phyloP scores from a whole-genome alignment of 1,284 basidiomycete genomes.

The Ceratobasidium sp. region DNA sequence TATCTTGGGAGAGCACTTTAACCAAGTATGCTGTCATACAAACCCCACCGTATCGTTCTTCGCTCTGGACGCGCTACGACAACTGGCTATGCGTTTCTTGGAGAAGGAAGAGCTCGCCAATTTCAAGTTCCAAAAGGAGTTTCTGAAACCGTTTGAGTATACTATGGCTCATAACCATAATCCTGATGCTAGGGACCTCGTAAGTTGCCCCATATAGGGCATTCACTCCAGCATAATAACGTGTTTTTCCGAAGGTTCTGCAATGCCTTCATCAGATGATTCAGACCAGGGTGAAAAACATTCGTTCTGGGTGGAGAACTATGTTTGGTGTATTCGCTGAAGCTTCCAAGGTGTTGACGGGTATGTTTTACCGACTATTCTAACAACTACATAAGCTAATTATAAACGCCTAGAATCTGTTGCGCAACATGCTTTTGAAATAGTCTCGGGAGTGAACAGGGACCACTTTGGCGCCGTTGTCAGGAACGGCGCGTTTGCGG shows the following conservation, averaged over 20 bases:
- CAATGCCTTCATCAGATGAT: conserved; percentile 99
- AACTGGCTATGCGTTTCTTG: conserved; percentile 98
- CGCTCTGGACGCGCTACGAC: conserved; percentile 96
- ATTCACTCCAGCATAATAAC: conserved; percentile 17
- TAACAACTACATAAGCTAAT: conserved; percentile 14
- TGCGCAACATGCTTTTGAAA: conserved; percentile 94
- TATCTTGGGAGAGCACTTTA: conserved; percentile 98
- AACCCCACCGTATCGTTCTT: conserved; percentile 98
- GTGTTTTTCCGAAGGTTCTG: conserved; percentile 72
- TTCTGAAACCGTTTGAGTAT: conserved; percentile 97
- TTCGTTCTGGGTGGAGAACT: conserved; percentile 98
- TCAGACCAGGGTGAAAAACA: conserved; percentile 92
- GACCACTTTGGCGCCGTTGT: conserved; percentile 95
- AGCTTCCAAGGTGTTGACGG: conserved; percentile 93
- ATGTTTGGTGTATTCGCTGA: conserved; percentile 99
- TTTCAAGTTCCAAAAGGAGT: conserved; percentile 99
- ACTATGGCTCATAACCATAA: conserved; percentile 98
- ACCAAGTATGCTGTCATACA: conserved; percentile 98
- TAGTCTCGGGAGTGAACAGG: conserved; percentile 91
- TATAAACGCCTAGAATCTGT: conserved; percentile 78
- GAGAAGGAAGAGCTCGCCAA: conserved; percentile 98
- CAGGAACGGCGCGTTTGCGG: conserved; percentile 93
- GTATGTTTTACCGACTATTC: conserved; percentile 60
- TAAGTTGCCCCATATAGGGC: conserved; percentile 59
- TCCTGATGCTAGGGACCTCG: conserved; percentile 97